These are phyloP conservation scores for Beauveria varroae DNA, from an alignment of 2,329 filamentous ascomycete genomes.

Conservation along the genomic window DNA sequence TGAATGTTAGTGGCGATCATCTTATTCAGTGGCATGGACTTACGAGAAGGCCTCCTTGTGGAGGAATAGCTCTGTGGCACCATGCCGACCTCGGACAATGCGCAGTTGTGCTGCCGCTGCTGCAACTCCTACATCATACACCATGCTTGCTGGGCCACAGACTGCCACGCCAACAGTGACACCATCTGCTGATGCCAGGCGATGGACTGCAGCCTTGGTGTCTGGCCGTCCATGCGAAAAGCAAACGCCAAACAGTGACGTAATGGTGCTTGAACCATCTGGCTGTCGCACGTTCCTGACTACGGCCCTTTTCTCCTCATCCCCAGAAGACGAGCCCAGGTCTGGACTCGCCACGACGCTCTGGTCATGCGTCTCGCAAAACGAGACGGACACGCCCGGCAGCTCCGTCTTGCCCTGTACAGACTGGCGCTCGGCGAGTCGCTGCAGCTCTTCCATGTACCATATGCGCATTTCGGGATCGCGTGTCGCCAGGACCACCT, in stretches of 20 bases:
- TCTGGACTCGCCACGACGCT: background rate
- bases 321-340: background rate
- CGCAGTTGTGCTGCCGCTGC: slow-evolving; percentile 17
- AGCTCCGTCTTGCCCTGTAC: slow-evolving; percentile 1
- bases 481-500: slow-evolving; percentile 23
- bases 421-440: slow-evolving; percentile 10
- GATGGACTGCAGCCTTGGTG: slow-evolving; percentile 4
- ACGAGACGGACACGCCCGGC: slow-evolving; percentile 8
- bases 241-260: slow-evolving; percentile 6
- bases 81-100: slow-evolving; percentile 12
- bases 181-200: background rate
- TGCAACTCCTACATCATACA: slow-evolving; percentile 15
- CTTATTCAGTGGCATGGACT: background rate
- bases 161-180: slow-evolving; percentile 17
- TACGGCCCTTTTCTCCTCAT: background rate
- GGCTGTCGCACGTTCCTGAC: background rate
- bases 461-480: slow-evolving; percentile 21
- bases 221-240: slow-evolving; percentile 17
- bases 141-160: slow-evolving; percentile 19
- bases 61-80: slow-evolving; percentile 18
- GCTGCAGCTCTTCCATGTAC: slow-evolving; percentile 19
- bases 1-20: background rate
- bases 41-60: slow-evolving; percentile 20
- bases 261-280: background rate
- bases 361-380: slow-evolving; percentile 9